Conservation (phyloP, 2,329 filamentous ascomycete genomes). For the Diaporthe australafricana region DNA sequence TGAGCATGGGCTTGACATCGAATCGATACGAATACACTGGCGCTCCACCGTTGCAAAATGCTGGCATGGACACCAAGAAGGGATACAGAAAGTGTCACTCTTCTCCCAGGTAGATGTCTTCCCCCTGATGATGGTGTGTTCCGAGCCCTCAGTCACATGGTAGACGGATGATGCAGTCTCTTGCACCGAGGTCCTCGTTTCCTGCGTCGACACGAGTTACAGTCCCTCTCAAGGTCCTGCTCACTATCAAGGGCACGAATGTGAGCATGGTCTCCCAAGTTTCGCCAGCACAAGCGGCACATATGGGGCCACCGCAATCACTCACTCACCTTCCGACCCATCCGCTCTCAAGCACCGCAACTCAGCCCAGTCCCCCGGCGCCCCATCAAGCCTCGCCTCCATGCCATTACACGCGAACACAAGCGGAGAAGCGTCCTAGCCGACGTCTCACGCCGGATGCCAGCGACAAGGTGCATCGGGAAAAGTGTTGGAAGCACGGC, state of each 20-base stretch:
- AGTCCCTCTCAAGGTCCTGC: slow-evolving; percentile 57
- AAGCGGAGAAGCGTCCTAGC: slow-evolving; percentile 53
- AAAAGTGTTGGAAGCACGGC: slow-evolving; percentile 61
- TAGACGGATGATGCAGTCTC: slow-evolving; percentile 66
- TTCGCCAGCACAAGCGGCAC: not conserved
- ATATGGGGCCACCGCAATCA: not conserved
- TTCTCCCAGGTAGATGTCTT: slow-evolving; percentile 55
- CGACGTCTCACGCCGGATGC: slow-evolving; percentile 56
- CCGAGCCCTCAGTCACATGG: slow-evolving; percentile 62
- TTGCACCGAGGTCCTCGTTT: slow-evolving; percentile 50
- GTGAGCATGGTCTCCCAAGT: too few species aligned
- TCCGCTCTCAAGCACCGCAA: slow-evolving; percentile 47
- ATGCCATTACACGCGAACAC: slow-evolving; percentile 62
- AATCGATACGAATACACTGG: slow-evolving; percentile 64
- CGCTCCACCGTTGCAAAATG: slow-evolving; percentile 53
- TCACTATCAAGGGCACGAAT: slow-evolving; percentile 46
- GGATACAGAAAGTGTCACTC: slow-evolving; percentile 67
- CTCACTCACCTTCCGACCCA: slow-evolving; percentile 45
- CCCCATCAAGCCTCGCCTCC: slow-evolving; percentile 54
- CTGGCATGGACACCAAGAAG: slow-evolving; percentile 62
- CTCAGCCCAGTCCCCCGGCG: slow-evolving; percentile 43
- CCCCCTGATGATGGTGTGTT: slow-evolving; percentile 53
- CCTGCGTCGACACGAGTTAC: slow-evolving; percentile 57
- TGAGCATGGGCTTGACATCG: slow-evolving; percentile 66
- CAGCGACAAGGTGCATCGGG: slow-evolving; percentile 65